Percentiles rank a stretch among this genome's conserved stretches.
Conservation (phyloP, 176 grass and related monocot species). For the Hsuehochloa calcarea region DNA sequence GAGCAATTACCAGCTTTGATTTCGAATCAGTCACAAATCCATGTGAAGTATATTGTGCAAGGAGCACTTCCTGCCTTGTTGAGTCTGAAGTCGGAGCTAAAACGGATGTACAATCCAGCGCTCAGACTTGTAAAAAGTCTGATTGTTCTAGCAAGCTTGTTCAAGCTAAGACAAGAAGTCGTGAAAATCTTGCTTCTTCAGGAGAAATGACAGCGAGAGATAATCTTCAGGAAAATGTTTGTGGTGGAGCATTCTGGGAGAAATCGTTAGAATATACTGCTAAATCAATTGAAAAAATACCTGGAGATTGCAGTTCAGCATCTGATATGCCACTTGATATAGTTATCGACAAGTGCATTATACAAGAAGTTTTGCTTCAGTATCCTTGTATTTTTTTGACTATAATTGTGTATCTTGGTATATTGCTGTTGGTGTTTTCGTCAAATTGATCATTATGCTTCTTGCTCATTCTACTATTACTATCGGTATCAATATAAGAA, state of each 20-base stretch:
- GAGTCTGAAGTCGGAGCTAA: constrained; percentile 40
- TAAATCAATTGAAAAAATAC: constrained; percentile 38
- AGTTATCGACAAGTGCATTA: constrained; percentile 82
- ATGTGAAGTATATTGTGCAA: constrained; percentile 58
- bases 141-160: constrained; percentile 28
- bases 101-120: constrained; percentile 18
- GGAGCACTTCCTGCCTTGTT: constrained; percentile 6
- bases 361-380: constrained; percentile 91
- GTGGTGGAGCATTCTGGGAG: constrained; percentile 75
- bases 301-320: constrained; percentile 35
- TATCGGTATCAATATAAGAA: not conserved
- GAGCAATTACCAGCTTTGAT: constrained; percentile 53
- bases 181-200: constrained; percentile 38
- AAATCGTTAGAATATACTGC: constrained; percentile 57
- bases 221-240: constrained; percentile 31
- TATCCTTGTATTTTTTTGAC: constrained; percentile 70
- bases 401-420: constrained; percentile 4
- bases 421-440: not conserved
- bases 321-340: constrained; percentile 83
- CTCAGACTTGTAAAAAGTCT: constrained; percentile 26
- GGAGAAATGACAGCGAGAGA: constrained; percentile 36
- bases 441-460: constrained; percentile 5
- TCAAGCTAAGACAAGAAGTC: constrained; percentile 41
- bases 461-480: constrained; percentile 22
- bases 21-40: constrained; percentile 76